A percentile compares a stretch with the other conserved stretches of the same genome.
phyloP scores from a whole-genome alignment of 2,329 filamentous ascomycete genomes.

The Ophiocordyceps camponoti-saundersi region DNA sequence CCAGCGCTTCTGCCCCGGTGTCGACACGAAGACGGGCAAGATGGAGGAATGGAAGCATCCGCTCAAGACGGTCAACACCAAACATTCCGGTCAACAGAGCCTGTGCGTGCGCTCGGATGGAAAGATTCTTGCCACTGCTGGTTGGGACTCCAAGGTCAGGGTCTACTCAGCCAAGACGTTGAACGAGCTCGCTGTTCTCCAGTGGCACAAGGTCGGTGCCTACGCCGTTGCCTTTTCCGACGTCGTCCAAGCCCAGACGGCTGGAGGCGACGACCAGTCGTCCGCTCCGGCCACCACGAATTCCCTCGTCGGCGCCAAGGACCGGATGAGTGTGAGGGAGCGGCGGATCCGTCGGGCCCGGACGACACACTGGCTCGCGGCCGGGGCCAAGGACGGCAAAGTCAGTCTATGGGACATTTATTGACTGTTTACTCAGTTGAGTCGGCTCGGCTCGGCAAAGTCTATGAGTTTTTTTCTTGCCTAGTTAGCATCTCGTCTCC shows the following conservation, averaged over 20 bases:
- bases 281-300: not conserved
- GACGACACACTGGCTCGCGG: conserved; percentile 73
- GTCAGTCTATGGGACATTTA: conserved; percentile 94
- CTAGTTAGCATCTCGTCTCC: not conserved
- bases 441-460: not conserved
- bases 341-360: conserved; percentile 47
- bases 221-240: conserved; percentile 62
- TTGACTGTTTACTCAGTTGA: conserved; percentile 17
- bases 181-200: conserved; percentile 78
- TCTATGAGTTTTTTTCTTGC: not conserved
- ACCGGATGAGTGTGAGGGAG: conserved; percentile 33
- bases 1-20: conserved; percentile 5
- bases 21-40: conserved; percentile 6
- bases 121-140: conserved; percentile 72
- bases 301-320: not conserved
- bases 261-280: too few relatives aligned
- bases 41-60: conserved; percentile 25
- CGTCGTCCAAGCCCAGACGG: conserved; percentile 9
- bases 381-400: conserved; percentile 86
- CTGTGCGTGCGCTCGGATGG: conserved; percentile 64
- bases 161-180: conserved; percentile 70
- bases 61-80: conserved; percentile 53
- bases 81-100: conserved; percentile 79
- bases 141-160: conserved; percentile 72
- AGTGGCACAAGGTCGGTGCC: conserved; percentile 84